Percentiles rank a stretch among this genome's conserved stretches.
Evolutionary conservation across 345 rosid genomes (phyloP).

Genomic region (Corchorus olitorius): DNA sequence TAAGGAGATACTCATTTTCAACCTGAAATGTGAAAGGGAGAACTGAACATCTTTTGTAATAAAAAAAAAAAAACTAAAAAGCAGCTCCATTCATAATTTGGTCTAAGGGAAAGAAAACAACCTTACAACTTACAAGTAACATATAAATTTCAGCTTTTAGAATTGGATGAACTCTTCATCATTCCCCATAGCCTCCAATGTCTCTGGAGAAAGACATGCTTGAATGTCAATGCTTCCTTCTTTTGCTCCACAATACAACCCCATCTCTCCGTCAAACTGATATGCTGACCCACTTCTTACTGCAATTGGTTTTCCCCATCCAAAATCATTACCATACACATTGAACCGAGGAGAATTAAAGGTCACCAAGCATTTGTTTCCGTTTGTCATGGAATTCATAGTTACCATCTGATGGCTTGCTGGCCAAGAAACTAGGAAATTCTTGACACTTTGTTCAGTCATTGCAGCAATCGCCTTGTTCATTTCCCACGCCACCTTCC

Average conservation of each 20-base stretch:
- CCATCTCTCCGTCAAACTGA: conserved; percentile 23
- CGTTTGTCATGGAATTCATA: background rate
- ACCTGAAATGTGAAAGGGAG: no score
- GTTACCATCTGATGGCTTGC: background rate
- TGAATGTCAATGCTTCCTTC: background rate
- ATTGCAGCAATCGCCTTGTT: conserved; percentile 15
- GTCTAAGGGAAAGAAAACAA: no score
- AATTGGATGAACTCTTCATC: conserved; percentile 28
- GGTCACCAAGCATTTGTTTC: background rate
- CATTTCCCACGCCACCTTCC: conserved; percentile 30
- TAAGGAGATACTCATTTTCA: no score
- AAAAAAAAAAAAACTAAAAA: no score
- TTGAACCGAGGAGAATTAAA: conserved; percentile 48
- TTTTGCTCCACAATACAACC: conserved; percentile 15
- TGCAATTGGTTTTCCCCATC: conserved; percentile 30
- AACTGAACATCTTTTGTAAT: no score
- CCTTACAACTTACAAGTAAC: no score
- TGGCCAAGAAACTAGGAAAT: conserved; percentile 4
- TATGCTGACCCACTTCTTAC: conserved; percentile 5
- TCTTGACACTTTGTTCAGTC: conserved; percentile 4
- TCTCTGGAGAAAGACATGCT: conserved; percentile 22
- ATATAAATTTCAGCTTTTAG: no score
- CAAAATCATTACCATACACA: conserved; percentile 38
- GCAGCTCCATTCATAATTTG: no score
- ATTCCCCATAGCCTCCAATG: conserved; percentile 11